Evolutionary conservation across 2,329 filamentous ascomycete species (phyloP).

Genomic region (Ceratocystis destructans): DNA sequence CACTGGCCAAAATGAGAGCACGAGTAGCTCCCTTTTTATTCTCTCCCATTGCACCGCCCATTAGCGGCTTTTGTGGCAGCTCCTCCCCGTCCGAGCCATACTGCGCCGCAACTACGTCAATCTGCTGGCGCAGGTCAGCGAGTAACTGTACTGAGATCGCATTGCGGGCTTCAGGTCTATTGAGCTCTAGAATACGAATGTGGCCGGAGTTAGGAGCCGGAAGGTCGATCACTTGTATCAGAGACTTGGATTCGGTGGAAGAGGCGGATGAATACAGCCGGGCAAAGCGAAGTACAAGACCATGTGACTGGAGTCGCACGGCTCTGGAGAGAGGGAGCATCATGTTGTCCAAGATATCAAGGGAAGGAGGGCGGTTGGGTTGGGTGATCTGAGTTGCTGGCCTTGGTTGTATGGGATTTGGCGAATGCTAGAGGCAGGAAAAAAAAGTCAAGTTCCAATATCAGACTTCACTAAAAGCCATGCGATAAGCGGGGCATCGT

Average conservation of each 20-base stretch:
- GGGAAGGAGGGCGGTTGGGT: neutral
- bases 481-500: neutral
- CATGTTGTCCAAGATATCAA: neutral
- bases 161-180: slow-evolving; percentile 74
- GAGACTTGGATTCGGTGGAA: slow-evolving; percentile 28
- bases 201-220: slow-evolving; percentile 67
- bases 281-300: slow-evolving; percentile 4
- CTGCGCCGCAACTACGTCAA: slow-evolving; percentile 55
- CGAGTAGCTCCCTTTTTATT: slow-evolving; percentile 49
- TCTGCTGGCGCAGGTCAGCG: slow-evolving; percentile 52
- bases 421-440: neutral
- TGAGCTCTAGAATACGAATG: slow-evolving; percentile 78
- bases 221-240: slow-evolving; percentile 59
- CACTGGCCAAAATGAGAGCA: slow-evolving; percentile 71
- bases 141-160: slow-evolving; percentile 75
- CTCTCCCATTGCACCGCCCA: slow-evolving; percentile 33
- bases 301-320: neutral
- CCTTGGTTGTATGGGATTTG: neutral
- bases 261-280: slow-evolving; percentile 34
- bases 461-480: neutral
- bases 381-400: too few relatives aligned
- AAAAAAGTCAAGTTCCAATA: neutral
- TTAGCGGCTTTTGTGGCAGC: slow-evolving; percentile 29
- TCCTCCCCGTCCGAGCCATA: slow-evolving; percentile 49
- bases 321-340: neutral